Base-by-base conservation (phyloP, 2,329 filamentous ascomycete genomes). In the Phaeosphaeria sp. region DNA sequence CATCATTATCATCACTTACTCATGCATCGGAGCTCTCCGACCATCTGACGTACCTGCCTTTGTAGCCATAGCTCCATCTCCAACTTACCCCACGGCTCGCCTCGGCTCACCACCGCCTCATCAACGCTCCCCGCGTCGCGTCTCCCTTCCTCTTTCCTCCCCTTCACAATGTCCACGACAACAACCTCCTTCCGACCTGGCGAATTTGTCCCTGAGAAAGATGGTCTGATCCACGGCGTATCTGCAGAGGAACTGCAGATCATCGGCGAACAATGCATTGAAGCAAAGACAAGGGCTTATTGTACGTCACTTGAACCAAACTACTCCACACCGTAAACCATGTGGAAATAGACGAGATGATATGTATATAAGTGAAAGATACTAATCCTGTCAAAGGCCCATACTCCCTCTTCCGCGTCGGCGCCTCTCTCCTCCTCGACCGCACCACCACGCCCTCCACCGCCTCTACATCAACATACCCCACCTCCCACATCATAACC, bases 341-440 rank as follows among this genome's bases (percentile, higher is more conserved):
- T n/a, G n/a, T n/a, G n/a, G n/a, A n/a, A n/a, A n/a, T n/a, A n/a
- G n/a, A n/a, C n/a, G n/a, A n/a, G n/a, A n/a, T n/a, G n/a, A n/a
- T n/a, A n/a, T n/a, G n/a, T n/a, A n/a, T n/a, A n/a, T n/a, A n/a
- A n/a, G n/a, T 30, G 15, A 17, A 46, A 7, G 15, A 46, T 25
- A 22, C n/a, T 30, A 6, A 47, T 36, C 11, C 27, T 48, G 27
- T 48, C 6, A 18, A n/a, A 89, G 87, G 87, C 74, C 93, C 91
- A 3, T 97, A 97, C 83, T 96, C 92, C 69, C 86, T 89, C 59
- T 99, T 98, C 83, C 91, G 89, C 63, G 95, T 99, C 61, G 95
- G 95, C 61, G 89, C 91, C 49, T 89, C 91, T 33, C 79, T 98
- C 59, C 87, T 98, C 60, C 63, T 77, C 20, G 56, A 71, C 49